Percentiles rank a stretch among this genome's conserved stretches.
phyloP scores from a whole-genome alignment of 352 stramenopile species.

The Thraustochytrium striatum region DNA sequence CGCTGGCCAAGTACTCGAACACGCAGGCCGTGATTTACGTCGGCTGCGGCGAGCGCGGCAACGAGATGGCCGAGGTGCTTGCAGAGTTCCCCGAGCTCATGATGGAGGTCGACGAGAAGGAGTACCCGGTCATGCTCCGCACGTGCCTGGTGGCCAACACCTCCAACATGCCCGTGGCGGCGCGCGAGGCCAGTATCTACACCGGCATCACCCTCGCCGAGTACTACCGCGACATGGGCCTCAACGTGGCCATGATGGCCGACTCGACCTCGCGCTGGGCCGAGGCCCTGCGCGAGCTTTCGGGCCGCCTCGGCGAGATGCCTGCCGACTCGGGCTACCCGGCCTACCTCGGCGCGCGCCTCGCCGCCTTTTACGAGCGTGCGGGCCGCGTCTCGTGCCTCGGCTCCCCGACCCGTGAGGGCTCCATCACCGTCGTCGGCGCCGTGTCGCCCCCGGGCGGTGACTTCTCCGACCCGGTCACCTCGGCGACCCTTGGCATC shows the following conservation, averaged over 20 bases:
- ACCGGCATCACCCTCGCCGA: slow-evolving; percentile 97
- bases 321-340: slow-evolving; percentile 95
- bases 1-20: slow-evolving; percentile 99
- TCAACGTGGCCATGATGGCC: slow-evolving; percentile 99
- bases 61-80: slow-evolving; percentile 93
- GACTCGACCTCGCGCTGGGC: slow-evolving; percentile 99
- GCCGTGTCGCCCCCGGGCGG: slow-evolving; percentile 96
- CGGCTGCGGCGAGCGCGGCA: slow-evolving; percentile 96
- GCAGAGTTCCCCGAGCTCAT: slow-evolving; percentile 97
- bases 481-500: slow-evolving; percentile 95
- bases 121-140: slow-evolving; percentile 99
- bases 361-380: slow-evolving; percentile 99
- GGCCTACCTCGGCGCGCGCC: slow-evolving; percentile 95
- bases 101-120: slow-evolving; percentile 94
- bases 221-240: slow-evolving; percentile 97
- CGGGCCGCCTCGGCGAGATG: slow-evolving; percentile 98
- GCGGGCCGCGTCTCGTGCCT: slow-evolving; percentile 94
- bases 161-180: slow-evolving; percentile 99
- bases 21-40: slow-evolving; percentile 98
- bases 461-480: slow-evolving; percentile 99
- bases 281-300: slow-evolving; percentile 99
- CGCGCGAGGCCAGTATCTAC: slow-evolving; percentile 99
- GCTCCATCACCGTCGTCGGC: slow-evolving; percentile 97
- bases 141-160: slow-evolving; percentile 99
- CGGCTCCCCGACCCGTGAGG: slow-evolving; percentile 91